Percentiles rank a stretch among this genome's conserved stretches.
phyloP scores from a whole-genome alignment of 1,139 yeast genomes.

The Debaryomyces psychrophilus region DNA sequence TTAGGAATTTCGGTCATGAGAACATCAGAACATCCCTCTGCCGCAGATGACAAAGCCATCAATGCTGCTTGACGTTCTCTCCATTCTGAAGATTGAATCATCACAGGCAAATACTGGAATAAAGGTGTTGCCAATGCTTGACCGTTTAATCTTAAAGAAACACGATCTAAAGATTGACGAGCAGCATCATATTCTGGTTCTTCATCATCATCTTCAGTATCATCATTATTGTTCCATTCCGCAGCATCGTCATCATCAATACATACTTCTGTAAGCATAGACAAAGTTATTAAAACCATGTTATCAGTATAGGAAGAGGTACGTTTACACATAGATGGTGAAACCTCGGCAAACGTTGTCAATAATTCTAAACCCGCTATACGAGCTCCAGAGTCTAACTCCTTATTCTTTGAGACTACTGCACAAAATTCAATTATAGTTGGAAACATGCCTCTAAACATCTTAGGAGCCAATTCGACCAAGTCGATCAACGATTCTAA shows the following conservation, averaged over 20 bases:
- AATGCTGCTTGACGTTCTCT: slow-evolving; percentile 95
- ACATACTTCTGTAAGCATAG: slow-evolving; percentile 93
- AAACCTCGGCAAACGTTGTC: slow-evolving; percentile 88
- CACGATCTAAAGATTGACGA: slow-evolving; percentile 89
- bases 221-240: slow-evolving; percentile 83
- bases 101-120: slow-evolving; percentile 81
- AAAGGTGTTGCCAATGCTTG: slow-evolving; percentile 81
- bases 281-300: slow-evolving; percentile 72
- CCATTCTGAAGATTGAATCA: slow-evolving; percentile 81
- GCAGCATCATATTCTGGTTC: slow-evolving; percentile 92
- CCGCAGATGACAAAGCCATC: slow-evolving; percentile 95
- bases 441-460: slow-evolving; percentile 88
- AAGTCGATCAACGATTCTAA: slow-evolving; percentile 86
- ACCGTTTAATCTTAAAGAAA: slow-evolving; percentile 82
- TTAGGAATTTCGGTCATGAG: slow-evolving; percentile 80
- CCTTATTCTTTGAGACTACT: slow-evolving; percentile 77
- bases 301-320: slow-evolving; percentile 73
- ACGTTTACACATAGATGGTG: slow-evolving; percentile 92
- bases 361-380: slow-evolving; percentile 85
- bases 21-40: slow-evolving; percentile 95
- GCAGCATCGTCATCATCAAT: slow-evolving; percentile 84
- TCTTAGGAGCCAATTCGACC: slow-evolving; percentile 91
- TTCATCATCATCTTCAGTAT: slow-evolving; percentile 78
- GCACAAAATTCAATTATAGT: slow-evolving; percentile 84
- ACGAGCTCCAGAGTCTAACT: slow-evolving; percentile 77